phyloP scores from a whole-genome alignment of 768 basidiomycete genomes.

The Rubroboletus satanas region DNA sequence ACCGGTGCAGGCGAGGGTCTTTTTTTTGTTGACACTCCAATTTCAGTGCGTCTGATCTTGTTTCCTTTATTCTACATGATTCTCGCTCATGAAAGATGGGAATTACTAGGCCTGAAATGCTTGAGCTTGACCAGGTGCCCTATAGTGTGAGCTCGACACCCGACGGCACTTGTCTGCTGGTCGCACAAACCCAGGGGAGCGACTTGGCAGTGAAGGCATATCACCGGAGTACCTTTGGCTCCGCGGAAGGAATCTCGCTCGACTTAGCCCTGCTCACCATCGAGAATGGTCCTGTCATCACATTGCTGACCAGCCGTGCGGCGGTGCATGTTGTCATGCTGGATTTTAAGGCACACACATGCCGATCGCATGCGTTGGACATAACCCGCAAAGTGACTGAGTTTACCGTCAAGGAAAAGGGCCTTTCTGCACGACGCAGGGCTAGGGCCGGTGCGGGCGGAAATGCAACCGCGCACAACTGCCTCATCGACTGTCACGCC shows the following conservation, averaged over 20 bases:
- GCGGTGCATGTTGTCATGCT: constrained; percentile 43
- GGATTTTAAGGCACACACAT: constrained; percentile 29
- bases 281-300: constrained; percentile 30
- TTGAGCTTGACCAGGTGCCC: constrained; percentile 37
- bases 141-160: constrained; percentile 40
- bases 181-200: constrained; percentile 22
- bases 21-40: constrained; percentile 49
- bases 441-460: neutral
- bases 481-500: constrained; percentile 49
- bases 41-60: constrained; percentile 39
- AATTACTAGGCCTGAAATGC: constrained; percentile 40
- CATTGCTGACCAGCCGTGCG: constrained; percentile 43
- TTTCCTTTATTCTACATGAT: neutral
- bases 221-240: constrained; percentile 58
- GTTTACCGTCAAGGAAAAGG: constrained; percentile 50
- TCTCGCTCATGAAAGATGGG: neutral
- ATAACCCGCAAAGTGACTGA: constrained; percentile 56
- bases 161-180: constrained; percentile 51
- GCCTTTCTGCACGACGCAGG: constrained; percentile 13
- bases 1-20: constrained; percentile 42
- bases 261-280: constrained; percentile 27
- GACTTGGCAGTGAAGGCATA: constrained; percentile 35
- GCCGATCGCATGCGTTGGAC: constrained; percentile 43
- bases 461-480: constrained; percentile 40
- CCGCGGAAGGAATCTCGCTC: constrained; percentile 41